Evolutionary conservation across 2,329 filamentous ascomycete species (phyloP), one percentile per base, ranked within the genome.

Genomic region (Penicillium oxalicum): DNA sequence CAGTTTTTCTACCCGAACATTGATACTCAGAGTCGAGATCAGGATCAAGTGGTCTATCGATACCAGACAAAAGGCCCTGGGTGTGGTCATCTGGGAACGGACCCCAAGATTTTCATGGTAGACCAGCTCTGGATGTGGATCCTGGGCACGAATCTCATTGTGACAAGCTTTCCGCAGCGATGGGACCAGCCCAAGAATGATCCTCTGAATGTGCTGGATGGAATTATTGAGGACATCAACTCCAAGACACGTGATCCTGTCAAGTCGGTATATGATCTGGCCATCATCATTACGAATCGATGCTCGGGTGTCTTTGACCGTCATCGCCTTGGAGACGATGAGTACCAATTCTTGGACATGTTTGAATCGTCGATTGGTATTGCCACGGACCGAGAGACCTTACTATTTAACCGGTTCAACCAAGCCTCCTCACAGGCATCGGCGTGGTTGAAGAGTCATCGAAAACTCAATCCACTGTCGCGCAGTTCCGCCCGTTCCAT

Each of bases 121-220:
- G 82, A 86, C 60, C 82, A 86, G 56, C 68, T 86, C 1, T 86
- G 82, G 82, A 76, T 85, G 61, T 84, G 80, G 78, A 72, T 83
- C 3, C 59, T 85, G 1, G 68, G 65, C 69, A 77, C 49, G 71
- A 80, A 83, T 49, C 66, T 84, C 12, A 75, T 86, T 13, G 74
- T 86, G 11, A 70, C 67, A 5, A 66, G 66, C 18, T 69, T 70
- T 34, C 61, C 68, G 1, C 67, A 69, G 33, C 63, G 68, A 34
- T 70, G 67, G 68, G 66, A 70, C 29, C 80, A 83, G 59, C 80
- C 79, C 0, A 77, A 77, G 44, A 80, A 81, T 45, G 80, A 84
- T 48, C 80, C 80, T 1, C 64, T 84, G 9, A 83, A 84, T 49
- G 79, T 85, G 2, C 68, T 85, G 1, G 80, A 84, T 38, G 66